Evolutionary conservation across 1,139 yeast species (phyloP), one percentile per base, ranked within the genome.

Genomic region (Wickerhamomyces sp.): DNA sequence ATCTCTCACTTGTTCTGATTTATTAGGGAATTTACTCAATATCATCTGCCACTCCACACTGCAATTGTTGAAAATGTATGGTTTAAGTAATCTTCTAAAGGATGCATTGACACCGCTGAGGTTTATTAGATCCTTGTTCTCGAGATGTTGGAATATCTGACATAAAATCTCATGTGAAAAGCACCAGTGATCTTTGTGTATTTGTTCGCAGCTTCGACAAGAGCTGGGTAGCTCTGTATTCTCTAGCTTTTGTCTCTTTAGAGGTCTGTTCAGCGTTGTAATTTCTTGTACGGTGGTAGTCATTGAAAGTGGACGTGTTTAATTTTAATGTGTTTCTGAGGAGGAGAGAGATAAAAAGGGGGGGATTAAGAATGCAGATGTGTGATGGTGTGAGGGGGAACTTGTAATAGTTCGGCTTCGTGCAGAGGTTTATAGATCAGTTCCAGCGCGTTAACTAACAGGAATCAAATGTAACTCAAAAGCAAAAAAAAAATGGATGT

Each of bases 31-130:
- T 19, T 37, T 35, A 12, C 34, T 39, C 10, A 39, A 26, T 5
- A 37, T 33, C 36, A 35, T 42, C 4, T 23, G 36, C 62, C 62
- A 58, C 4, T 46, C 40, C 14, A 53, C 37, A 14, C 36, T 38
- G 4, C 52, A 37, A 3, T 31, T 23, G 5, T 42, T 41, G 34
- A 56, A 54, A n/a, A 57, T 36, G 30, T 54, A 55, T 4, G 60
- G 59, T 9, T 28, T 37, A 19, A 48, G 26, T 7, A 40, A 18
- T 3, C 19, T 16, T 26, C 52, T 31, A 15, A 39, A 31, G 4
- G 11, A 24, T 7, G 23, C 22, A 19, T 36, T 33, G 4, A 31
- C 28, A 7, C 35, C 24, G 9, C 49, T 35, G 7, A 49, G 30
- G 13, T 32, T 29, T n/a, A 46, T 29, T 11, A 50, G 23, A 28